Evolutionary conservation across 192 early-diverging fungal species (phyloP).

Genomic region (Pilaira anomala): DNA sequence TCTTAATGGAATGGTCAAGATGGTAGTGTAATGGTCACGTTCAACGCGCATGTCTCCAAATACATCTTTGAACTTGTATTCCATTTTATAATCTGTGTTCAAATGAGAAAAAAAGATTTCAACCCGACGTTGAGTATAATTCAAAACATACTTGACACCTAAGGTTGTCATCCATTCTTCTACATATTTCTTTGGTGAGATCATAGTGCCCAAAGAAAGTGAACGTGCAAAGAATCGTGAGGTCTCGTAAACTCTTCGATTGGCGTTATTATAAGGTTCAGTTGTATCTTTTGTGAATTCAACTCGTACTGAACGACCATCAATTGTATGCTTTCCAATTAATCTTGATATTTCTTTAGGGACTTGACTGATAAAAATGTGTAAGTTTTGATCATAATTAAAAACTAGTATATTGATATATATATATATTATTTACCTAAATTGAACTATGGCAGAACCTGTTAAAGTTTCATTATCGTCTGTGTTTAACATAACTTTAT

Average conservation of each 20-base stretch:
- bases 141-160: conserved; percentile 13
- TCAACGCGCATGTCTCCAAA: conserved; percentile 22
- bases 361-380: neutral
- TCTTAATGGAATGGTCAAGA: conserved; percentile 40
- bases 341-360: neutral
- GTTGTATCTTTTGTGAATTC: conserved; percentile 2
- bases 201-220: conserved; percentile 28
- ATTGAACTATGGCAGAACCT: conserved; percentile 14
- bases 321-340: conserved; percentile 13
- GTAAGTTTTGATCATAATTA: neutral
- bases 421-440: conserved; percentile 16
- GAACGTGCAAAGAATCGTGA: neutral
- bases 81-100: conserved; percentile 19
- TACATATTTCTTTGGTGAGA: conserved; percentile 19
- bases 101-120: conserved; percentile 28
- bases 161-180: conserved; percentile 9
- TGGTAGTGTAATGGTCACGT: neutral
- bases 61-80: conserved; percentile 38
- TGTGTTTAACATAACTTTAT: neutral
- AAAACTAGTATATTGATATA: neutral
- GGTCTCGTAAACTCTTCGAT: neutral
- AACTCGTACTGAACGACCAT: conserved; percentile 21
- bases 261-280: neutral
- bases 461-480: conserved; percentile 13
- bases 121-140: conserved; percentile 26